Conservation (phyloP, 148 eudicot species). For the Limonium bicolor region DNA sequence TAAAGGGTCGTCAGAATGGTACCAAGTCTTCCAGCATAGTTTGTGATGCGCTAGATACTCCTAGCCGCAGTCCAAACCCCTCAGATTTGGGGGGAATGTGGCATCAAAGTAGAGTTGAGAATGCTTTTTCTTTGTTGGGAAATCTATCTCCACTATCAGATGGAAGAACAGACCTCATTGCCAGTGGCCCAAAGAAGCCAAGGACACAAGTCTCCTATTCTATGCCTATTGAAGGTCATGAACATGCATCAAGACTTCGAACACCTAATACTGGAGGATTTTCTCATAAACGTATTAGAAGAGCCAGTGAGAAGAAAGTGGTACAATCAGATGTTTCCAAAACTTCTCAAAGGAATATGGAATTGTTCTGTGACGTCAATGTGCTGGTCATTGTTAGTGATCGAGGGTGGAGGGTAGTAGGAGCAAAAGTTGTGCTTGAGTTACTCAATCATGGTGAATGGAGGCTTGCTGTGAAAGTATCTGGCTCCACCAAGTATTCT, state of each 20-base stretch:
- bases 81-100: conserved; percentile 23
- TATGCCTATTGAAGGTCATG: conserved; percentile 44
- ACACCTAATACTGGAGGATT: conserved; percentile 27
- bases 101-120: conserved; percentile 19
- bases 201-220: conserved; percentile 84
- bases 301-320: conserved; percentile 60
- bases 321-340: conserved; percentile 29
- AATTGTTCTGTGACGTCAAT: conserved; percentile 58
- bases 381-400: conserved; percentile 51
- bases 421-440: conserved; percentile 62
- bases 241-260: conserved; percentile 22
- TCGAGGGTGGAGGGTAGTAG: conserved; percentile 84
- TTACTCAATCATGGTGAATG: conserved; percentile 66
- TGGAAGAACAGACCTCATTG: conserved; percentile 27
- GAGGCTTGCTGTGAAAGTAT: conserved; percentile 57
- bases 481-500: conserved; percentile 49
- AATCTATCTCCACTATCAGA: conserved; percentile 25
- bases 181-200: conserved; percentile 78
- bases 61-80: conserved; percentile 16
- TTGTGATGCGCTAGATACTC: too few relatives aligned
- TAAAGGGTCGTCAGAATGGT: conserved; percentile 10
- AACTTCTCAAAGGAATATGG: conserved; percentile 34
- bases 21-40: conserved; percentile 12
- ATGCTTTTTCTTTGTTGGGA: conserved; percentile 20
- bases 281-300: conserved; percentile 57